Percentiles rank a stretch among this genome's conserved stretches.
Evolutionary conservation across 2,329 filamentous ascomycete species (phyloP).

Genomic region (Pseudophaeomoniella oleicola): DNA sequence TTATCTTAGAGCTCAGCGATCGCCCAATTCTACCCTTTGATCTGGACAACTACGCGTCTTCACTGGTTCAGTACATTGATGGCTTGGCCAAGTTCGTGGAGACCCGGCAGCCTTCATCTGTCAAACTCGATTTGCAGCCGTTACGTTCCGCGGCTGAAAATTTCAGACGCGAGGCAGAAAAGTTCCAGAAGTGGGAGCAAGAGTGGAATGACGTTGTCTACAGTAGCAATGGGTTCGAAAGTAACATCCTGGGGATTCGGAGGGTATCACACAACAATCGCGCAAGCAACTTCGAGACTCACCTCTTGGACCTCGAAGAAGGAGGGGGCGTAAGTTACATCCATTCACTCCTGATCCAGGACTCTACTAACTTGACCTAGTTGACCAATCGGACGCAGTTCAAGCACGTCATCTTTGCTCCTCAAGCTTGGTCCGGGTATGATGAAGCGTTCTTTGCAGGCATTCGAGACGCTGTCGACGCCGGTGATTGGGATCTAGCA

Average conservation of each 20-base stretch:
- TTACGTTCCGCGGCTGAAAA: slow-evolving; percentile 49
- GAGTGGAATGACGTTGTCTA: slow-evolving; percentile 63
- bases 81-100: slow-evolving; percentile 53
- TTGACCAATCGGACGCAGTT: slow-evolving; percentile 80
- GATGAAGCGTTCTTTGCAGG: slow-evolving; percentile 61
- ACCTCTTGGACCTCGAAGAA: slow-evolving; percentile 60
- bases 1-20: slow-evolving; percentile 77
- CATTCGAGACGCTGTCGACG: slow-evolving; percentile 67
- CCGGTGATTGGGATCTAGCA: slow-evolving; percentile 54
- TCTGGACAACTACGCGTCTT: slow-evolving; percentile 55
- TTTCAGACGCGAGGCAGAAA: slow-evolving; percentile 43
- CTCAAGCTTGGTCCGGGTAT: slow-evolving; percentile 59
- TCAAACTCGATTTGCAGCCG: slow-evolving; percentile 38
- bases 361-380: slow-evolving; percentile 24
- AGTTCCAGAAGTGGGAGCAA: slow-evolving; percentile 63
- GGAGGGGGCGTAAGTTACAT: slow-evolving; percentile 57
- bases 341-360: slow-evolving; percentile 2
- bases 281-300: slow-evolving; percentile 68
- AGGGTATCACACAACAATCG: slow-evolving; percentile 65
- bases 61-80: slow-evolving; percentile 49
- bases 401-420: slow-evolving; percentile 84
- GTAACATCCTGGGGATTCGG: slow-evolving; percentile 47
- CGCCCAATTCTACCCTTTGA: slow-evolving; percentile 72
- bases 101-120: slow-evolving; percentile 18
- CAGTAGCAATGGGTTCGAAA: slow-evolving; percentile 62